Base-by-base conservation (phyloP, 2,329 filamentous ascomycete genomes). In the Massarina eburnea region DNA sequence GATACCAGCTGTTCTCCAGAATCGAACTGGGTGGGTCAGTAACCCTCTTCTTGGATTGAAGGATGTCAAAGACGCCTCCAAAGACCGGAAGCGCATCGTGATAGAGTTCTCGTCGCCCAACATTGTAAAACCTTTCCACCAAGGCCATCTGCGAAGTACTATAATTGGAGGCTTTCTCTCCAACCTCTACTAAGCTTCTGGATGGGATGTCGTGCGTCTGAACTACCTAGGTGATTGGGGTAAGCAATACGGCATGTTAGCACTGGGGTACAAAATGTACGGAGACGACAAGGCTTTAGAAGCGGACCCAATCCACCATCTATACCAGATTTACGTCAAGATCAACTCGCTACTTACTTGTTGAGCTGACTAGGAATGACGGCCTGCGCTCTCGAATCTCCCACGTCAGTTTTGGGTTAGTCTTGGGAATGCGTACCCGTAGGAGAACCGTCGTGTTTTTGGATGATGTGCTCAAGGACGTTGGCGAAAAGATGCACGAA, bases 401-500 rank as follows among this genome's bases (percentile, higher is more conserved):
- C 61, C 80, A 85, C 67, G 77, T 85, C 69, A 84, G 81, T 67
- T 85, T 85, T 52, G 82, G 82, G 58, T 82, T 85, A 78, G 81
- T 85, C 44, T 75, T 81, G 45, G 82, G 81, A 30, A 85, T 85
- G 80, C 80, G 76, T 55, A 84, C 82, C 8, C 76, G 82, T 52
- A 83, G 82, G 67, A 81, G 82, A 15, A 74, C 70, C 86, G 83
- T 61, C 29, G 70, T 73, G 46, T 74, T 71, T 46, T 66, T 78
- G n/a, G 71, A 73, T 55, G 73, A 79, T 69, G 74, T 76, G 46
- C 61, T 78, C 33, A 68, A 72, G 43, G 66, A 73, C 38, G 90
- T 94, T 5, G 89, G 83, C 57, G 92, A 96, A 43, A 89, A 91
- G 73, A 97, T 97, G 92, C 91, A 97, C 77, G 89, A 96, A 51